A percentile compares a stretch with the other conserved stretches of the same genome.
Conservation (phyloP, 176 grass and related monocot species). For the Bonia amplexicaulis region DNA sequence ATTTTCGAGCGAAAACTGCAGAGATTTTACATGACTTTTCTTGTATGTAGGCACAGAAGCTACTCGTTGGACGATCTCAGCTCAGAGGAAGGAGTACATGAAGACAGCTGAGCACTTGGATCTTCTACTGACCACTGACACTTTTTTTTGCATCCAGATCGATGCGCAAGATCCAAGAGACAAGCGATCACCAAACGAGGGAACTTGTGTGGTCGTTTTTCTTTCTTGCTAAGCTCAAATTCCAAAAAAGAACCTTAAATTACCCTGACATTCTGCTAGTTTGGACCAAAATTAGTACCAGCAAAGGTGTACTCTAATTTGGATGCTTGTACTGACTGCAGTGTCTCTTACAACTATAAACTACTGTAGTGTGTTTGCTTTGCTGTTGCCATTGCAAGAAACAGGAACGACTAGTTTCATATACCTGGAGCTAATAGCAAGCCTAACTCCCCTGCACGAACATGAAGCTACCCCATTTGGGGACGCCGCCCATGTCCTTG, state of each 20-base stretch:
- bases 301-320: constrained; percentile 17
- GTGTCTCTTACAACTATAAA: constrained; percentile 4
- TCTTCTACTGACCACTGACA: not conserved
- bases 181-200: not conserved
- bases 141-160: not conserved
- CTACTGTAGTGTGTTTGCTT: not conserved
- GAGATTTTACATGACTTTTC: not conserved
- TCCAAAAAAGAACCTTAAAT: not conserved
- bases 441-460: not conserved
- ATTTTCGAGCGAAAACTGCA: too few relatives aligned
- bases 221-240: not conserved
- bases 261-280: not conserved
- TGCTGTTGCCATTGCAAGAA: not conserved
- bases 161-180: not conserved
- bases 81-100: not conserved
- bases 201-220: not conserved
- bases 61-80: not conserved
- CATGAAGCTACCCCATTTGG: not conserved
- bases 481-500: not conserved
- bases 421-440: not conserved
- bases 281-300: not conserved
- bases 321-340: constrained; percentile 33
- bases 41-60: not conserved
- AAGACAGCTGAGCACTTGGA: not conserved
- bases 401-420: not conserved